Percentiles rank a stretch among this genome's conserved stretches.
phyloP scores from a whole-genome alignment of 1,284 basidiomycete species.

The Pterula multifida region DNA sequence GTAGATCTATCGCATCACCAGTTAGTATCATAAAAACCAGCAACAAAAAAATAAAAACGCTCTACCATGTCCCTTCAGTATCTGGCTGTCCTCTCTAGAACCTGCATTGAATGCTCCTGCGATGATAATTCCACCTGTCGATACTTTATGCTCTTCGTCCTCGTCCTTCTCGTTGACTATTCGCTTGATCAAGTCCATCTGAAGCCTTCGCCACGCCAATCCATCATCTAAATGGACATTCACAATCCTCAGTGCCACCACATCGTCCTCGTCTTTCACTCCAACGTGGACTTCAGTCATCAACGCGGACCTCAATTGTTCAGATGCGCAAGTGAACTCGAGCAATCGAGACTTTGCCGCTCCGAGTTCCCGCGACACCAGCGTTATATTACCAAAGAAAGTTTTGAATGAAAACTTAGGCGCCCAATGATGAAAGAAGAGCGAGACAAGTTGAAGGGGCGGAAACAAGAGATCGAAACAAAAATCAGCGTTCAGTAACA shows the following conservation, averaged over 20 bases:
- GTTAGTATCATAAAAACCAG: too few species aligned
- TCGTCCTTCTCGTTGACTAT: conserved; percentile 20
- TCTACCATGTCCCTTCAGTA: not conserved
- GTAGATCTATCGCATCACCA: not conserved
- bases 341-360: conserved; percentile 32
- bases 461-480: not conserved
- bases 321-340: conserved; percentile 22
- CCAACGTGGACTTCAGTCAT: not conserved
- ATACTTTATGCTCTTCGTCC: conserved; percentile 15
- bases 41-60: too few species aligned
- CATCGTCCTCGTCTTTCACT: not conserved
- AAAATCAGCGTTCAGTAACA: too few species aligned
- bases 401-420: not conserved
- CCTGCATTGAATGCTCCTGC: not conserved
- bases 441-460: too few species aligned
- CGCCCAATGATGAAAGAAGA: not conserved
- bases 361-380: conserved; percentile 43
- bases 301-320: not conserved
- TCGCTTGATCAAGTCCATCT: not conserved
- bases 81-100: not conserved
- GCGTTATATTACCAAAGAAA: conserved; percentile 50
- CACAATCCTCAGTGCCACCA: not conserved
- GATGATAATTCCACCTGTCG: not conserved
- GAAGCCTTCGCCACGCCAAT: not conserved
- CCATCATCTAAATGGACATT: not conserved